A percentile compares a stretch with the other conserved stretches of the same genome.
Conservation (phyloP, 2,329 filamentous ascomycete species). For the Macrophomina phaseolina region DNA sequence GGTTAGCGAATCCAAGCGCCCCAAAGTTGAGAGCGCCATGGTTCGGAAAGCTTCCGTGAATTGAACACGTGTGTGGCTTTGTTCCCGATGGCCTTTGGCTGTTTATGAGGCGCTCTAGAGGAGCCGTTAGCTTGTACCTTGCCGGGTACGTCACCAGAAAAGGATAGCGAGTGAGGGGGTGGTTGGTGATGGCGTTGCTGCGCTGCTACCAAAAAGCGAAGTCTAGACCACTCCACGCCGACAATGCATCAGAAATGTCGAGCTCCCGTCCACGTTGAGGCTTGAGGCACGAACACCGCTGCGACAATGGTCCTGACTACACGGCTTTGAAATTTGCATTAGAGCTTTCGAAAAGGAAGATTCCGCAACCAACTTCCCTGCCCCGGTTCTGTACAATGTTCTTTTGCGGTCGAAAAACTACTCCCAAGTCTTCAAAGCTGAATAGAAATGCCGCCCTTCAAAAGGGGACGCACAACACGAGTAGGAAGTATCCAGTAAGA, state of each 20-base stretch:
- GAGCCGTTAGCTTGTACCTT: no score
- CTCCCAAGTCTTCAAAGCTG: not conserved
- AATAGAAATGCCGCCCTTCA: not conserved
- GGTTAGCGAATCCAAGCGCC: no score
- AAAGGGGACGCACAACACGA: conserved; percentile 7
- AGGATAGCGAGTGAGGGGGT: not conserved
- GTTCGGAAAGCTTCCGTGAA: no score
- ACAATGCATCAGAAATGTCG: not conserved
- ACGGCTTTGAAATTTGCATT: not conserved
- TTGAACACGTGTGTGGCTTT: no score
- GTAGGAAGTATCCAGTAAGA: conserved; percentile 22
- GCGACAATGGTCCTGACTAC: not conserved
- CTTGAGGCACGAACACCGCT: not conserved
- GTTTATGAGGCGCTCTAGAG: no score
- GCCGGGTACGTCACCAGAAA: not conserved
- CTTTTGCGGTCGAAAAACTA: not conserved
- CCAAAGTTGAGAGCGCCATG: no score
- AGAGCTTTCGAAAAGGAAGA: not conserved
- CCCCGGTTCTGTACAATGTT: not conserved
- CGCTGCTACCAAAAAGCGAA: no score
- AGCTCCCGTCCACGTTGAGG: not conserved
- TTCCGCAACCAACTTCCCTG: not conserved
- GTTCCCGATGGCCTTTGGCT: no score
- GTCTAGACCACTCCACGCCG: not conserved
- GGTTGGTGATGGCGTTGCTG: not conserved